Evolutionary conservation across 257 asterid species (phyloP).

Genomic region (Avicennia marina): DNA sequence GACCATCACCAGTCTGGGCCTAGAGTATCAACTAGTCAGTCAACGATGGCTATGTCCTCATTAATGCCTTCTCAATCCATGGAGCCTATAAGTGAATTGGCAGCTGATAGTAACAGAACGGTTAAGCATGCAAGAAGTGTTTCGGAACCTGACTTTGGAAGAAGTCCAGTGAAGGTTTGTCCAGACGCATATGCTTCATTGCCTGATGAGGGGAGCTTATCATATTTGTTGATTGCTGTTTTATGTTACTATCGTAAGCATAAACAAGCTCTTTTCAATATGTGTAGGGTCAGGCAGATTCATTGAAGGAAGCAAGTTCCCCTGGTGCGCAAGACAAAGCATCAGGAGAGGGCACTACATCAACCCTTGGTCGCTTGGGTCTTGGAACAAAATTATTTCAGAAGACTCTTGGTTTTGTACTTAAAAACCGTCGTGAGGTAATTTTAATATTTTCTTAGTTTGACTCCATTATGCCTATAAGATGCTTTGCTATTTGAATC

Average conservation of each 20-base stretch:
- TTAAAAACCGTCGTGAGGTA: slow-evolving; percentile 56
- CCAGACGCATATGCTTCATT: slow-evolving; percentile 8
- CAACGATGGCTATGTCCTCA: slow-evolving; percentile 93
- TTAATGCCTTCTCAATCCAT: slow-evolving; percentile 70
- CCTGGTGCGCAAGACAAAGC: slow-evolving; percentile 41
- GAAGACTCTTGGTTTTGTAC: slow-evolving; percentile 57
- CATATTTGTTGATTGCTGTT: slow-evolving; percentile 6
- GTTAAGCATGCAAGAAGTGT: slow-evolving; percentile 76
- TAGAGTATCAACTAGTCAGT: slow-evolving; percentile 81
- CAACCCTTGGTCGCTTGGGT: slow-evolving; percentile 67
- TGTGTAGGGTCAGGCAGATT: slow-evolving; percentile 56
- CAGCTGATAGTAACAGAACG: slow-evolving; percentile 46
- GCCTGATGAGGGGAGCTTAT: slow-evolving; percentile 2
- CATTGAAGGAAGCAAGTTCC: slow-evolving; percentile 61
- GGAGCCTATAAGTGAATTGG: slow-evolving; percentile 68
- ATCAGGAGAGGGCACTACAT: slow-evolving; percentile 38
- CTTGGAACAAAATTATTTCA: slow-evolving; percentile 56
- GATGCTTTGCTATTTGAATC: background rate
- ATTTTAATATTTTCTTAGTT: background rate
- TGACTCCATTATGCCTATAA: background rate
- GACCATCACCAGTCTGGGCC: slow-evolving; percentile 51
- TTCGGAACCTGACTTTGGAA: slow-evolving; percentile 96
- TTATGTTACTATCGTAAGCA: background rate
- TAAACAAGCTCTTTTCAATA: slow-evolving; percentile 5
- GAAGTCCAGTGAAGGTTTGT: slow-evolving; percentile 89